phyloP scores from a whole-genome alignment of 176 grass and related monocot species.

The Coix lacrymajobi region DNA sequence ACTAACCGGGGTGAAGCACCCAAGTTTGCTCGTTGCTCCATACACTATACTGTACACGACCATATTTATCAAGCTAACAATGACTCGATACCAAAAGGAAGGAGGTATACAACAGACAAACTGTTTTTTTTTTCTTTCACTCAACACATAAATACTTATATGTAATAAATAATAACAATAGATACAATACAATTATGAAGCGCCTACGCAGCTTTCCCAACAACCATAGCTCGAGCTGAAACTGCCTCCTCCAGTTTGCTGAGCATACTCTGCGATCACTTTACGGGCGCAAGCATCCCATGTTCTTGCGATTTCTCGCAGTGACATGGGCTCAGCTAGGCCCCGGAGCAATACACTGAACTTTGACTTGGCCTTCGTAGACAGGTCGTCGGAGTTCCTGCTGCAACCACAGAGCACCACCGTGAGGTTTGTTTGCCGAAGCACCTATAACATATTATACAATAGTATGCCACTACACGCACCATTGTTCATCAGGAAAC shows the following conservation, averaged over 20 bases:
- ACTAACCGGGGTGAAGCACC: neutral
- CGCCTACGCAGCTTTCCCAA: constrained; percentile 70
- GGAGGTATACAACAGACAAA: neutral
- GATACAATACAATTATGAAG: constrained; percentile 24
- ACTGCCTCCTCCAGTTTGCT: constrained; percentile 78
- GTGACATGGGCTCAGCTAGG: constrained; percentile 71
- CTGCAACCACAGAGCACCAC: constrained; percentile 23
- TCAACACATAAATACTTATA: neutral
- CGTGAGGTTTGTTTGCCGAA: neutral
- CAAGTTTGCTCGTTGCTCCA: neutral
- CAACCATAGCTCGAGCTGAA: constrained; percentile 86
- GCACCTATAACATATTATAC: neutral
- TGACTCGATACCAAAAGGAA: neutral
- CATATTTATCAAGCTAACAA: neutral
- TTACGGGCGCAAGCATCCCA: constrained; percentile 78
- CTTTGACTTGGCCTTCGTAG: constrained; percentile 62
- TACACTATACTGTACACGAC: neutral
- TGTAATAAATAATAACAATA: neutral
- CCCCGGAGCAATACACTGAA: constrained; percentile 67
- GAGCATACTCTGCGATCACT: constrained; percentile 81
- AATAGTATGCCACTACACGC: neutral
- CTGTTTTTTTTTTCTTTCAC: neutral
- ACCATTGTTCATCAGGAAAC: constrained; percentile 86
- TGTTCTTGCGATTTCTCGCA: constrained; percentile 78
- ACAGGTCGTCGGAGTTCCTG: constrained; percentile 76